Conservation (phyloP, 106 monocot species). For the Allium fistulosum region DNA sequence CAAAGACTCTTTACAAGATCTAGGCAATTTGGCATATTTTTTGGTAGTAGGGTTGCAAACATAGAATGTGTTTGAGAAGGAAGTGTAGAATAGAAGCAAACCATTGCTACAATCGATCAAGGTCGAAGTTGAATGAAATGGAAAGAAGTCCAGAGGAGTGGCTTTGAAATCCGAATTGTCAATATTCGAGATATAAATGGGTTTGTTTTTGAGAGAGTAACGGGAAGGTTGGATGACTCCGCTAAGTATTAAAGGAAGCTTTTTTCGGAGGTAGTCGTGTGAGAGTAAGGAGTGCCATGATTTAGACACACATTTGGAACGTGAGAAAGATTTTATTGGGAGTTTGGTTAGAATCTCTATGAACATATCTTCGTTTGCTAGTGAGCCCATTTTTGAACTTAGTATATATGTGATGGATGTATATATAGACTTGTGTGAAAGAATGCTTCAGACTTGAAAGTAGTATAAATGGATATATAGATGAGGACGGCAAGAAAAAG, state of each 20-base stretch:
- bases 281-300: constrained; percentile 35
- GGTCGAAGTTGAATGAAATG: constrained; percentile 18
- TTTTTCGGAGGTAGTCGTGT: constrained; percentile 15
- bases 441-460: no score
- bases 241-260: constrained; percentile 32
- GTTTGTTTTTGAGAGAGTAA: background rate
- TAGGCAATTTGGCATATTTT: constrained; percentile 24
- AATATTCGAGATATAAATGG: constrained; percentile 19
- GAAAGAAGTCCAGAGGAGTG: constrained; percentile 32
- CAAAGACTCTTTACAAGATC: constrained; percentile 5
- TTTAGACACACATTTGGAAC: constrained; percentile 41
- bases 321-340: constrained; percentile 32
- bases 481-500: background rate
- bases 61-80: constrained; percentile 7
- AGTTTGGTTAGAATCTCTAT: constrained; percentile 43
- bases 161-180: constrained; percentile 1
- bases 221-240: constrained; percentile 17
- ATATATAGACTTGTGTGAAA: no score
- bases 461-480: background rate
- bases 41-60: constrained; percentile 41
- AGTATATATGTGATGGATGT: background rate
- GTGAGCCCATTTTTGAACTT: background rate
- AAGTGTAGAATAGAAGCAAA: constrained; percentile 33
- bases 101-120: constrained; percentile 56
- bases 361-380: constrained; percentile 27